These are phyloP conservation scores for Umbelopsis sp. DNA, from an alignment of 192 early-diverging fungal genomes.

Conservation along the genomic window DNA sequence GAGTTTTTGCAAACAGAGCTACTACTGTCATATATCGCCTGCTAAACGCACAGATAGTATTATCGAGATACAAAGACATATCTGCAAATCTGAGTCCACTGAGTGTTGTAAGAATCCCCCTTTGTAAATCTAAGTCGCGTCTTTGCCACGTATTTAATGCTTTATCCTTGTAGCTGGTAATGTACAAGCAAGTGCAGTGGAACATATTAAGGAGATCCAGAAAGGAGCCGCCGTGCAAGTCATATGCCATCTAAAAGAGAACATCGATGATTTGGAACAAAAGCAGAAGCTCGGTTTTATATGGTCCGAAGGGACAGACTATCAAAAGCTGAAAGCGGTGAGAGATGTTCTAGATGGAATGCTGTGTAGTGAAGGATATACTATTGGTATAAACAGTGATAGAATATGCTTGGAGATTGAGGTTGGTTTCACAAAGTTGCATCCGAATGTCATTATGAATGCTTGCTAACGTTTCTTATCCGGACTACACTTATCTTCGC, in stretches of 20 bases:
- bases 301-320: not conserved
- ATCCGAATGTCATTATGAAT: too few relatives aligned
- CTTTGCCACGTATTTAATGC: too few relatives aligned
- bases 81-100: not conserved
- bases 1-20: not conserved
- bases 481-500: not conserved
- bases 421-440: not conserved
- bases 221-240: not conserved
- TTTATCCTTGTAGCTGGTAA: not conserved
- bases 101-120: not conserved
- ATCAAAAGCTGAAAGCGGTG: not conserved
- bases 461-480: not conserved
- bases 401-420: not conserved
- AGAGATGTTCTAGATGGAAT: slow-evolving; percentile 17
- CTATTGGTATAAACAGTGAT: not conserved
- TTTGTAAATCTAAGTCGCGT: too few relatives aligned
- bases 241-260: not conserved
- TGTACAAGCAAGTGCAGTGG: not conserved
- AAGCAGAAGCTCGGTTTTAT: not conserved
- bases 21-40: not conserved
- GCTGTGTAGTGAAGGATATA: not conserved
- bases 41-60: not conserved
- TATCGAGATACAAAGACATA: not conserved
- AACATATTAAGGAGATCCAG: not conserved
- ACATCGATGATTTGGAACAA: slow-evolving; percentile 14